Evolutionary conservation across 768 basidiomycete genomes (phyloP).

Genomic region (Xerocomellus chrysenteron): DNA sequence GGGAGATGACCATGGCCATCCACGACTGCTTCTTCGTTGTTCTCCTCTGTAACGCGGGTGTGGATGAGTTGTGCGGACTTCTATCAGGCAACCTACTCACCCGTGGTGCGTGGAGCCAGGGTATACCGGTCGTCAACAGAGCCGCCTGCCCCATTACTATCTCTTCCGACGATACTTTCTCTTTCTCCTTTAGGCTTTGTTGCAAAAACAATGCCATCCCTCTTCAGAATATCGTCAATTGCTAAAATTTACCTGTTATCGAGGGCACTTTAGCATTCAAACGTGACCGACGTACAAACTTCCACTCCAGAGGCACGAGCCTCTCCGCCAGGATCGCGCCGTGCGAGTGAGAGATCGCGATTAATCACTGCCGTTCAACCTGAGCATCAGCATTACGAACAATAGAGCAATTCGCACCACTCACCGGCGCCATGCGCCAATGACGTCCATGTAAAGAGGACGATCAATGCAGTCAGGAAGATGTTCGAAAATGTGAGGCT

Average conservation of each 20-base stretch:
- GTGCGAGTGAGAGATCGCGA: not conserved
- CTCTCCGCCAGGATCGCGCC: not conserved
- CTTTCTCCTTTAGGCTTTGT: not conserved
- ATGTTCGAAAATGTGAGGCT: not conserved
- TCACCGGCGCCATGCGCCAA: slow-evolving; percentile 7
- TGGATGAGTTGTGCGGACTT: not conserved
- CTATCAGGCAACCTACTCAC: not conserved
- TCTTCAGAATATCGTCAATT: not conserved
- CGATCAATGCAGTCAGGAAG: not conserved
- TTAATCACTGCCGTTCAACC: slow-evolving; percentile 1
- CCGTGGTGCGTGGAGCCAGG: not conserved
- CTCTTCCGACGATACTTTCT: not conserved
- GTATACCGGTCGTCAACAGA: too few relatives aligned
- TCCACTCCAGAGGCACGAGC: not conserved
- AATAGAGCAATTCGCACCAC: not conserved
- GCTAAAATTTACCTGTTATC: not conserved
- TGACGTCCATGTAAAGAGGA: slow-evolving; percentile 5
- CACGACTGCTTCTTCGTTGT: not conserved
- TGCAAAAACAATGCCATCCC: not conserved
- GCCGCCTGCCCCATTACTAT: not conserved
- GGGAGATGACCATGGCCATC: not conserved
- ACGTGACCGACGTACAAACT: not conserved
- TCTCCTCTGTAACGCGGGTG: not conserved
- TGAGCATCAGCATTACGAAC: not conserved
- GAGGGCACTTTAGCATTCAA: not conserved